These are phyloP conservation scores for Diaporthe aspalathi DNA, from an alignment of 2,329 filamentous ascomycete species.

Conservation along the genomic window DNA sequence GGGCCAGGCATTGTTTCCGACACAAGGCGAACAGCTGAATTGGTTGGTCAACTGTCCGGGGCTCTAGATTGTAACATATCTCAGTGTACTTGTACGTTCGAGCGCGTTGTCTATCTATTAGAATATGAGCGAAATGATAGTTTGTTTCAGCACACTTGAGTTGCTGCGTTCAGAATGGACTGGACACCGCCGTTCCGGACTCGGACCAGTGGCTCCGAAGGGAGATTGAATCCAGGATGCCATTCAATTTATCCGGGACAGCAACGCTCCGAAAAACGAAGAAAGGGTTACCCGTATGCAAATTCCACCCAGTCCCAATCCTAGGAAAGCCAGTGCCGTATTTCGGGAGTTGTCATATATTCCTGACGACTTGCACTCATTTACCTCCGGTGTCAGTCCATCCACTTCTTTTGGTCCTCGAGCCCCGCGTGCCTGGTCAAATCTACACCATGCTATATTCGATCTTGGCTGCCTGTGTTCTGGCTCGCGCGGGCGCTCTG, in stretches of 20 bases:
- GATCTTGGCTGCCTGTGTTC: neutral
- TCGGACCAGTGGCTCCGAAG: conserved; percentile 31
- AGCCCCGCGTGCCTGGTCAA: neutral
- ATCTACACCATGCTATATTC: conserved; percentile 8
- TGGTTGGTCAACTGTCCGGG: conserved; percentile 4
- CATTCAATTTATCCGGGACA: conserved; percentile 35
- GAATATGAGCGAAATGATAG: neutral
- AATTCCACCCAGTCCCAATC: neutral
- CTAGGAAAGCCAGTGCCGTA: neutral
- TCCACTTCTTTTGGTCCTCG: no score
- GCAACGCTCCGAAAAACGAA: conserved; percentile 3
- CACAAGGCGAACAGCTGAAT: neutral
- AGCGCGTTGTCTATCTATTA: neutral
- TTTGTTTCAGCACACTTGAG: neutral
- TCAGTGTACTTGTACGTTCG: conserved; percentile 1
- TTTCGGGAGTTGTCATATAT: neutral
- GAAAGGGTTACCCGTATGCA: neutral
- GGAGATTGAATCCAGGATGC: neutral
- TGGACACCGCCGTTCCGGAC: neutral
- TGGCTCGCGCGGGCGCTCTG: conserved; percentile 14
- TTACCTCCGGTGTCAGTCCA: no score
- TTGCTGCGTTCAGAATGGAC: neutral
- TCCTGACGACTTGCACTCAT: neutral
- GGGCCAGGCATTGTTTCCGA: neutral
- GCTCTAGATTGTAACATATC: conserved; percentile 9